Evolutionary conservation across 2,329 filamentous ascomycete genomes (phyloP).

Genomic region (Seiridium unicorne): DNA sequence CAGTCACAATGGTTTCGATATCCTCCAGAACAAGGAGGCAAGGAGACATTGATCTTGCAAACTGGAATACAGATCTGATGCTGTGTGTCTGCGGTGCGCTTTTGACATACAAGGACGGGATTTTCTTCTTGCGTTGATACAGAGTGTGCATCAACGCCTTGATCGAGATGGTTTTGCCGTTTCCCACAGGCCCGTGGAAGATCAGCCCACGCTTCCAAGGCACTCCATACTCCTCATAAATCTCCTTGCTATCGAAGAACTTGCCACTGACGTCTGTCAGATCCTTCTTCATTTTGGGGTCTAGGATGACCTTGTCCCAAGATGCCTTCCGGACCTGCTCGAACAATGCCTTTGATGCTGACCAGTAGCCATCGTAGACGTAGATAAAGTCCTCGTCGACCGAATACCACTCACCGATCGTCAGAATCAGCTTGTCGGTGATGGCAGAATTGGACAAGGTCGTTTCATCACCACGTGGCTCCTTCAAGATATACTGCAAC

Average conservation of each 20-base stretch:
- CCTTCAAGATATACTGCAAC: conserved; percentile 5
- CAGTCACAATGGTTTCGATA: conserved; percentile 62
- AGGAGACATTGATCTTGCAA: conserved; percentile 59
- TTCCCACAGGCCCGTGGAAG: conserved; percentile 60
- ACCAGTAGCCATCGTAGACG: conserved; percentile 64
- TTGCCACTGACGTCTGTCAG: conserved; percentile 59
- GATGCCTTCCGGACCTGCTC: conserved; percentile 48
- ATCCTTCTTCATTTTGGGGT: conserved; percentile 60
- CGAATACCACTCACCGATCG: conserved; percentile 3
- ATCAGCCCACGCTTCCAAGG: conserved; percentile 71
- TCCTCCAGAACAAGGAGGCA: conserved; percentile 71
- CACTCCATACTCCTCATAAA: conserved; percentile 58
- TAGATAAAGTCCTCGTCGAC: conserved; percentile 38
- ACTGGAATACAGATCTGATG: conserved; percentile 50
- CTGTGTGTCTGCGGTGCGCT: conserved; percentile 51
- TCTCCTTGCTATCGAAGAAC: conserved; percentile 58
- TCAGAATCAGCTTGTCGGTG: neutral
- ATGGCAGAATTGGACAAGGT: neutral
- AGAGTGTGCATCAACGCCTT: conserved; percentile 67
- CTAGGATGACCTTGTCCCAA: conserved; percentile 66
- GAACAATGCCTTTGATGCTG: conserved; percentile 58
- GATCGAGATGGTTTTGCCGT: conserved; percentile 68
- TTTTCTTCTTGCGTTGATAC: conserved; percentile 45
- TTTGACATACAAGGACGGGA: conserved; percentile 62
- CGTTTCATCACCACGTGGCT: conserved; percentile 48